A percentile compares a stretch with the other conserved stretches of the same genome.
phyloP scores from a whole-genome alignment of 176 grass and related monocot genomes.

The Raddia guianensis region DNA sequence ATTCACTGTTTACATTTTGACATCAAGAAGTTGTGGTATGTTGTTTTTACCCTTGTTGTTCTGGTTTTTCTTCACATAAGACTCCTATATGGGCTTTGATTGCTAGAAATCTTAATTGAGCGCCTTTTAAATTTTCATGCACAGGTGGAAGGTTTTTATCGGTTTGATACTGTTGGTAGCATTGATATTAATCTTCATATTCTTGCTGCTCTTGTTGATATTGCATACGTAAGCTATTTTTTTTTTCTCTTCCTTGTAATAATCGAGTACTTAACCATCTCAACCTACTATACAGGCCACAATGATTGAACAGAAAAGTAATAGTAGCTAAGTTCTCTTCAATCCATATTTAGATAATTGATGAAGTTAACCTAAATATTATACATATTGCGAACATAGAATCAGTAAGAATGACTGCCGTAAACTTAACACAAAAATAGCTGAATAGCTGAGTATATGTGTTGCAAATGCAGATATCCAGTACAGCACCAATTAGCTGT shows the following conservation, averaged over 20 bases:
- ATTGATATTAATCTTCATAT: constrained; percentile 74
- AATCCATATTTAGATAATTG: not conserved
- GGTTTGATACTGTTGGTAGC: constrained; percentile 52
- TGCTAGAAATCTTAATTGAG: not conserved
- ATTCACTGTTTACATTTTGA: constrained; percentile 55
- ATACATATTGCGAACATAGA: not conserved
- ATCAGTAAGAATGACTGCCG: not conserved
- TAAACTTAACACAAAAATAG: constrained; percentile 11
- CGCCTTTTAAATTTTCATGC: constrained; percentile 24
- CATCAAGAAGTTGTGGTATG: constrained; percentile 55
- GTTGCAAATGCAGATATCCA: not conserved
- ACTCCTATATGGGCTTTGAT: not conserved
- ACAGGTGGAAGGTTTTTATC: constrained; percentile 89
- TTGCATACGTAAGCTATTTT: constrained; percentile 73
- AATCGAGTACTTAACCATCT: not conserved
- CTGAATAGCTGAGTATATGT: constrained; percentile 11
- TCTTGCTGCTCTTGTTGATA: constrained; percentile 64
- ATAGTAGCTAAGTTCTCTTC: constrained; percentile 1
- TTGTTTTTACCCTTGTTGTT: not conserved
- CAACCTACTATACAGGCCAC: not conserved
- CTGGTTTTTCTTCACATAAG: not conserved
- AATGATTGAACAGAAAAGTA: not conserved
- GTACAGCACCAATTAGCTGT: not conserved
- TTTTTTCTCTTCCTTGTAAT: constrained; percentile 19
- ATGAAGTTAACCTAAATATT: not conserved